Evolutionary conservation across 768 basidiomycete species (phyloP).

Genomic region (Glaciozyma antarctica): DNA sequence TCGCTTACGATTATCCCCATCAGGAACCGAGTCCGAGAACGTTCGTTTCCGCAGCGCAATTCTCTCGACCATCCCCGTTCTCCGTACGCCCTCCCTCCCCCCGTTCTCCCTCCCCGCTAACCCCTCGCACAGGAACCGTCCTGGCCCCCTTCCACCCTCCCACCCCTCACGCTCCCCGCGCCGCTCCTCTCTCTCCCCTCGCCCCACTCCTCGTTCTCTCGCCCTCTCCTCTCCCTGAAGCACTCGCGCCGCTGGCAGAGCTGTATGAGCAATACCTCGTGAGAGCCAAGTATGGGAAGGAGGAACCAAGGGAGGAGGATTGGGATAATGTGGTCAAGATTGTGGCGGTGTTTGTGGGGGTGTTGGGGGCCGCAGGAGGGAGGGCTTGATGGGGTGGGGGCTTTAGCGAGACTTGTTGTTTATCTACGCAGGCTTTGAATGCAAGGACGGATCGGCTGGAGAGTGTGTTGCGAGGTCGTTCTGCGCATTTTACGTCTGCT

Average conservation of each 20-base stretch:
- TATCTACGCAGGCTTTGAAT: too few relatives aligned
- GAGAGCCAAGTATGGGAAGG: not conserved
- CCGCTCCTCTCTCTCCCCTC: constrained; percentile 9
- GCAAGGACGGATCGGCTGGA: too few relatives aligned
- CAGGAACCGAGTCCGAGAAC: constrained; percentile 3
- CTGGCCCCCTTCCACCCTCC: constrained; percentile 1
- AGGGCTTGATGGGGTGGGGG: too few relatives aligned
- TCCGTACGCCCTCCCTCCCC: not conserved
- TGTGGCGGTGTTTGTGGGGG: constrained; percentile 15
- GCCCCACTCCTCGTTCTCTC: constrained; percentile 1
- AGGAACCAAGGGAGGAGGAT: constrained; percentile 10
- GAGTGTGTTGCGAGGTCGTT: too few relatives aligned
- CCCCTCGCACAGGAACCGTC: not conserved
- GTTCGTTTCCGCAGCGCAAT: constrained; percentile 10
- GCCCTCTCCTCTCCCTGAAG: constrained; percentile 1
- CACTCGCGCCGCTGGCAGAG: constrained; percentile 13
- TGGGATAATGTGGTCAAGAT: constrained; percentile 8
- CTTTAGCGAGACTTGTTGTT: too few relatives aligned
- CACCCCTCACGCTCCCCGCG: not conserved
- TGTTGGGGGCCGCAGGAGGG: not conserved
- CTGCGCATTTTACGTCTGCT: too few relatives aligned
- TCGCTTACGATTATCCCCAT: not conserved
- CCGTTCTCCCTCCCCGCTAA: not conserved
- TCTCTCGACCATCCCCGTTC: constrained; percentile 7
- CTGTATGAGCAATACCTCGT: constrained; percentile 13